A percentile compares a stretch with the other conserved stretches of the same genome.
These are phyloP conservation scores for Phanerochaete sordida DNA, from an alignment of 768 basidiomycete genomes.

Conservation along the genomic window DNA sequence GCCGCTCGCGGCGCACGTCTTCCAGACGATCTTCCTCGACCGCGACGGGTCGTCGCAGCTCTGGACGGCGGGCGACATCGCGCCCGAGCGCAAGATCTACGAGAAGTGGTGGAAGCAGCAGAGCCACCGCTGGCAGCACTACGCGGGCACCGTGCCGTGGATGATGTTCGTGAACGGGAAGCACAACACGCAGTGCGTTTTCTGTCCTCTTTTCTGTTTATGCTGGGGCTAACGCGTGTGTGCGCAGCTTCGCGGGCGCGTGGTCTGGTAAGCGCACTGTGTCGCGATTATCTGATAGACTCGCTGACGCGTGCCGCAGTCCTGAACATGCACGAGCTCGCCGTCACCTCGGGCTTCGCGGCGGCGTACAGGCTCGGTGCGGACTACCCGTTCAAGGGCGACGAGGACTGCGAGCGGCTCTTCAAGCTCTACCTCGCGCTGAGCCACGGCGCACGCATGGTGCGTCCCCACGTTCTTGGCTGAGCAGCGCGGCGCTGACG, in stretches of 20 bases:
- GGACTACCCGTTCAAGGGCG: constrained; percentile 28
- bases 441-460: constrained; percentile 26
- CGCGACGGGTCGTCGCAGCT: constrained; percentile 34
- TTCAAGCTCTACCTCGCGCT: constrained; percentile 27
- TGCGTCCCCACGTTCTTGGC: constrained; percentile 3
- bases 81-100: constrained; percentile 33
- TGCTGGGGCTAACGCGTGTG: neutral
- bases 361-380: constrained; percentile 35
- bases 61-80: constrained; percentile 42
- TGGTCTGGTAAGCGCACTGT: constrained; percentile 27
- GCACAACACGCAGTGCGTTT: constrained; percentile 28
- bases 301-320: constrained; percentile 10
- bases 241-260: constrained; percentile 17
- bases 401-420: constrained; percentile 27
- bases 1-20: constrained; percentile 41
- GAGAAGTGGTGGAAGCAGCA: constrained; percentile 55
- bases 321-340: constrained; percentile 35
- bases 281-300: neutral
- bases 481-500: neutral
- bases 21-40: constrained; percentile 49
- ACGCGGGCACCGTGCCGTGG: constrained; percentile 34
- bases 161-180: constrained; percentile 37
- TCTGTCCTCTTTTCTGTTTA: neutral
- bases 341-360: constrained; percentile 38
- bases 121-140: constrained; percentile 48